Percentiles rank a stretch among this genome's conserved stretches.
Conservation (phyloP, 306 rosid genomes). For the Hippophae rhamnoides region DNA sequence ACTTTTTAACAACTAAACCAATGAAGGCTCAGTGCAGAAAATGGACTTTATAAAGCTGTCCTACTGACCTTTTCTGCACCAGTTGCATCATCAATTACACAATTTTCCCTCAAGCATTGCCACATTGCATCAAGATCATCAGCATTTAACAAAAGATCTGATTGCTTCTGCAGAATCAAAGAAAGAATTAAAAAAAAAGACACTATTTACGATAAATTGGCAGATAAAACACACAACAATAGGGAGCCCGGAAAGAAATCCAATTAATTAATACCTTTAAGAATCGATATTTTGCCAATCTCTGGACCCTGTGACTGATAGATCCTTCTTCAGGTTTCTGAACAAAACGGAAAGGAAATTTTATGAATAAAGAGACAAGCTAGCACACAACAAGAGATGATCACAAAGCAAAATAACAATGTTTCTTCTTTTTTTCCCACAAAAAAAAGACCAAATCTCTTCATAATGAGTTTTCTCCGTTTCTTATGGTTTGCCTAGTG, state of each 20-base stretch:
- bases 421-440: no score
- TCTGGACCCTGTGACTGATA: conserved; percentile 85
- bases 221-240: conserved; percentile 15
- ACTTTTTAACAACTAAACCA: no score
- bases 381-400: neutral
- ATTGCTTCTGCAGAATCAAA: conserved; percentile 73
- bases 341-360: conserved; percentile 15
- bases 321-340: conserved; percentile 99
- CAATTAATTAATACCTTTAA: conserved; percentile 42
- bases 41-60: no score
- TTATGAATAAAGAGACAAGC: conserved; percentile 7
- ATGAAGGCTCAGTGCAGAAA: no score
- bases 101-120: conserved; percentile 94
- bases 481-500: no score
- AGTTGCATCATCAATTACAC: conserved; percentile 96
- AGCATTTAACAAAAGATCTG: conserved; percentile 91
- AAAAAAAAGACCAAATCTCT: no score
- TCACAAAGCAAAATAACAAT: no score
- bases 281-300: conserved; percentile 86
- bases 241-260: neutral
- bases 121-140: conserved; percentile 99
- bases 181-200: conserved; percentile 16
- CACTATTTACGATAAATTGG: conserved; percentile 13
- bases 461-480: no score
- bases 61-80: conserved; percentile 85